Evolutionary conservation across 2,329 filamentous ascomycete genomes (phyloP), one percentile per base, ranked within the genome.

Genomic region (Paraconiothyrium sp.): DNA sequence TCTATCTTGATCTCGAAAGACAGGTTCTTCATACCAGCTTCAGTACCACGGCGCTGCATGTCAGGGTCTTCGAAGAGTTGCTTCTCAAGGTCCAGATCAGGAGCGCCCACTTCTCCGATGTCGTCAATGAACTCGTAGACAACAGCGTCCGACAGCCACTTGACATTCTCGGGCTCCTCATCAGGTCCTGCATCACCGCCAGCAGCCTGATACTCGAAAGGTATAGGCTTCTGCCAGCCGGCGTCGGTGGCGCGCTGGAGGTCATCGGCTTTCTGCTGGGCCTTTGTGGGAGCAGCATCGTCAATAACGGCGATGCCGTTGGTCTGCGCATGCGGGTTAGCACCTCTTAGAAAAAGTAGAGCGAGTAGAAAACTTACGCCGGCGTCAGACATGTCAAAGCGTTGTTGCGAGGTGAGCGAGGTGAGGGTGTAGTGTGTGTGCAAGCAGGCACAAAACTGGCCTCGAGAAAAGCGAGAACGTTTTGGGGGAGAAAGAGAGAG

Each of bases 41-140:
- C 3, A 91, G 92, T 57, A 76, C 81, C 67, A 16, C 27, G 39
- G 27, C 82, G 80, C 61, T 80, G 79, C 54, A 84, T 79, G 81
- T 78, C 78, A 49, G 86, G 82, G 6, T 81, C 79, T 0, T 86
- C 84, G 58, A 96, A 99, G 7, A 99, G 87, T 69, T 90, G 82
- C 8, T 85, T 69, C 81, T 98, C 94, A 0, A 99, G 86, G 51
- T 88, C 86, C 0, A 85, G 82, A 57, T 89, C 86, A 54, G 82
- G 83, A 0, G 93, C 93, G 7, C 90, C 94, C 57, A 99, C 83
- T 44, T 98, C 94, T 2, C 94, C 95, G 68, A 86, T 92, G 2
- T 97, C 92, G 11, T 93, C 93, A 20, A 89, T 85, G 91, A 92
- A 98, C 72, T 94, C 88, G 70, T 98, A 98, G 47, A 91, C 84